These are phyloP conservation scores for Diaporthe sp. DNA, from an alignment of 2,329 filamentous ascomycete genomes.

Conservation along the genomic window DNA sequence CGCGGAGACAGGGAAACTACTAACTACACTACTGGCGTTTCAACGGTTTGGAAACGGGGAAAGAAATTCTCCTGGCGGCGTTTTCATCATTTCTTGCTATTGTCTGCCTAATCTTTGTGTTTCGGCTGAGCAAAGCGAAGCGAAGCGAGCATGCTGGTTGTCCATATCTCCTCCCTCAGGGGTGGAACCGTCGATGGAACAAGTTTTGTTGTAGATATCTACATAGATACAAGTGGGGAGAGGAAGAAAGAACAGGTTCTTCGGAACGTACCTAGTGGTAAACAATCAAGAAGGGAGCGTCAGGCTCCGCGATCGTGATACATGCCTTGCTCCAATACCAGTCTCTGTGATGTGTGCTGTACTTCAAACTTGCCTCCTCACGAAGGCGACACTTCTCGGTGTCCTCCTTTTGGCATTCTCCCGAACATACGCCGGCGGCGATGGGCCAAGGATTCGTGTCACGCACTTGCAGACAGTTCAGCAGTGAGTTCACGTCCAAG, in stretches of 20 bases:
- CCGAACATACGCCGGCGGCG: conserved; percentile 10
- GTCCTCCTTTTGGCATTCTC: no score
- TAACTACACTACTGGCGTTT: conserved; percentile 2
- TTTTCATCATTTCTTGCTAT: not conserved
- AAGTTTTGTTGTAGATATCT: not conserved
- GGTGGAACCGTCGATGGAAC: not conserved
- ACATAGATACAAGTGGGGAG: not conserved
- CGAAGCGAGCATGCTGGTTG: conserved; percentile 22
- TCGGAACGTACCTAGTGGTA: not conserved
- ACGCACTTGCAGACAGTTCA: not conserved
- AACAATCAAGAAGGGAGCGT: not conserved
- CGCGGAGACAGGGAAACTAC: not conserved
- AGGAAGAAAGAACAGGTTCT: not conserved
- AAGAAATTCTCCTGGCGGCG: conserved; percentile 11
- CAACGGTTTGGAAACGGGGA: not conserved
- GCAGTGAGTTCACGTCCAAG: not conserved
- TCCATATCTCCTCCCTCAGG: not conserved
- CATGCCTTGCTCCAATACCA: not conserved
- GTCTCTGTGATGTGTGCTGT: not conserved
- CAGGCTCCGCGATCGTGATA: not conserved
- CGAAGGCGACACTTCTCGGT: not conserved
- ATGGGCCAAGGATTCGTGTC: not conserved
- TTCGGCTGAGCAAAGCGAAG: conserved; percentile 3
- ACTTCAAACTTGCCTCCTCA: not conserved
- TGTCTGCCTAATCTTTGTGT: conserved; percentile 5